These are phyloP conservation scores for Drechslera avenae DNA, from an alignment of 2,329 filamentous ascomycete genomes.

Conservation along the genomic window DNA sequence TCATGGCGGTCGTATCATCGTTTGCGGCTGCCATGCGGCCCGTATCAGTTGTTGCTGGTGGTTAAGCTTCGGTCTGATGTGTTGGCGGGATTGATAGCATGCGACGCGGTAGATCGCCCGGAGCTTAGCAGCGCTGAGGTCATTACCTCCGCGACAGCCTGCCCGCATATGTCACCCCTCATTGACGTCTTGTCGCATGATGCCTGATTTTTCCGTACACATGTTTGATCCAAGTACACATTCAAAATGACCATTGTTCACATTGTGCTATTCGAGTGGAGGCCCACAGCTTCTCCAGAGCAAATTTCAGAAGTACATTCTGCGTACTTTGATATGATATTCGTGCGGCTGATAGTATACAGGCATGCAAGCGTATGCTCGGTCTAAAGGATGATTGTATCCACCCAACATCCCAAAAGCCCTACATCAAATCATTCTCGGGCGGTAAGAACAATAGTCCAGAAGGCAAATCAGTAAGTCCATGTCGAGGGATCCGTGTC, in stretches of 20 bases:
- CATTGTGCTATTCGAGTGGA: conserved; percentile 71
- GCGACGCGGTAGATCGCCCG: conserved; percentile 19
- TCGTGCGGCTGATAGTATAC: conserved; percentile 11
- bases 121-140: conserved; percentile 30
- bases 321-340: neutral
- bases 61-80: conserved; percentile 4
- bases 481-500: neutral
- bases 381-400: conserved; percentile 63
- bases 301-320: conserved; percentile 60
- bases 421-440: conserved; percentile 64
- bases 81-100: conserved; percentile 6
- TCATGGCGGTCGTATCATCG: conserved; percentile 9
- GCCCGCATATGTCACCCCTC: conserved; percentile 5
- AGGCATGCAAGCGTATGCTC: conserved; percentile 64
- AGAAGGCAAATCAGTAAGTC: conserved; percentile 59
- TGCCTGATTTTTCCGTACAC: neutral
- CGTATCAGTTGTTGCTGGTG: conserved; percentile 10
- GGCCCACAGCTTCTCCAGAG: conserved; percentile 55
- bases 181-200: neutral
- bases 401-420: conserved; percentile 61
- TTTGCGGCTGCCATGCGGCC: conserved; percentile 2
- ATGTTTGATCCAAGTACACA: neutral
- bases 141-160: conserved; percentile 23
- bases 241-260: conserved; percentile 66
- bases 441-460: conserved; percentile 67